phyloP scores from a whole-genome alignment of 768 basidiomycete genomes.

The Phaeotremella skinneri region DNA sequence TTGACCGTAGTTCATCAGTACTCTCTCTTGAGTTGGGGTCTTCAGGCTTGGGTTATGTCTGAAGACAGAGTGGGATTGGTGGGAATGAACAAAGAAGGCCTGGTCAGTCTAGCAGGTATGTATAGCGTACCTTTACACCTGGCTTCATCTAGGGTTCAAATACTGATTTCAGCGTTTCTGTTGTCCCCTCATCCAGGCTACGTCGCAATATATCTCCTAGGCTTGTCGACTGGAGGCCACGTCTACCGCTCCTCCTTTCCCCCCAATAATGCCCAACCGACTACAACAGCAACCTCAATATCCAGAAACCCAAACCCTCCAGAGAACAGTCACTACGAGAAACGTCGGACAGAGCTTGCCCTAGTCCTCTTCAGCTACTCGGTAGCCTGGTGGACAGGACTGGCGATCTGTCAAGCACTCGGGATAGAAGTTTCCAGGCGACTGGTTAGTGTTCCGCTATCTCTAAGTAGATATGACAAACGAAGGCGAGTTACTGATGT shows the following conservation, averaged over 20 bases:
- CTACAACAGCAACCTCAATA: neutral
- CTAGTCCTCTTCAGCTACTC: constrained; percentile 75
- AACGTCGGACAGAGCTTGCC: constrained; percentile 62
- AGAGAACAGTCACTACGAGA: constrained; percentile 20
- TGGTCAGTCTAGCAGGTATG: constrained; percentile 59
- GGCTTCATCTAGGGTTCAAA: neutral
- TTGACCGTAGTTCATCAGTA: constrained; percentile 66
- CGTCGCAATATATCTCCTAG: constrained; percentile 81
- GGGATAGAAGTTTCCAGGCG: constrained; percentile 60
- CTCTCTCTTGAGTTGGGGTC: constrained; percentile 58
- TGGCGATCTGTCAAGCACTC: constrained; percentile 51
- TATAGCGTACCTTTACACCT: constrained; percentile 1
- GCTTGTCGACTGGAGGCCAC: constrained; percentile 74
- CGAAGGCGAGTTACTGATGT: neutral
- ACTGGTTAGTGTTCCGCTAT: constrained; percentile 56
- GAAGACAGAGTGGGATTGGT: constrained; percentile 65
- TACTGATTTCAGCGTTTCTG: neutral
- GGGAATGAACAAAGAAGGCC: constrained; percentile 85
- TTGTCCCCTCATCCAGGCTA: constrained; percentile 63
- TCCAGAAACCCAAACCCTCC: constrained; percentile 1
- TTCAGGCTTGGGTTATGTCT: constrained; percentile 66
- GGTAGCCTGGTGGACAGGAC: constrained; percentile 70
- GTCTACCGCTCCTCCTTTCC: constrained; percentile 63
- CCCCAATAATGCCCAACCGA: neutral
- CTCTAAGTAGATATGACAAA: neutral